Conservation (phyloP, 306 rosid species). For the Quercus aquifolioides region DNA sequence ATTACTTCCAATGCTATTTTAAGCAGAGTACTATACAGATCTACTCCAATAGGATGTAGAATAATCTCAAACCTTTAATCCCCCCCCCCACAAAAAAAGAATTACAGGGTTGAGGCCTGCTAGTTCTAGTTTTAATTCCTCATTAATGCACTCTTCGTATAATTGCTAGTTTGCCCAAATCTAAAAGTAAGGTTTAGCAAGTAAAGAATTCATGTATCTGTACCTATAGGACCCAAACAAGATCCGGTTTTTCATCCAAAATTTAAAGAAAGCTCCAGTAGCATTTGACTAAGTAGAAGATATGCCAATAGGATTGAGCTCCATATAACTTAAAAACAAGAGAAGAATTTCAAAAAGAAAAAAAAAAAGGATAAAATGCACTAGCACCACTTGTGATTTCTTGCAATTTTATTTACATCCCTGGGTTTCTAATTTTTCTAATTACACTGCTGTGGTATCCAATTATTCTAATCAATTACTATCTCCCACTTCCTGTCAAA, state of each 20-base stretch:
- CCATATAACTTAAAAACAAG: neutral
- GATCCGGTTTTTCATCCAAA: neutral
- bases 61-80: neutral
- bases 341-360: neutral
- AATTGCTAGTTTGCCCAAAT: neutral
- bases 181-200: neutral
- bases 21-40: slow-evolving; percentile 1
- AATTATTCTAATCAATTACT: too few species aligned
- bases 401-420: too few species aligned
- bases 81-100: too few species aligned
- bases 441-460: too few species aligned
- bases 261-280: slow-evolving; percentile 12
- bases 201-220: neutral
- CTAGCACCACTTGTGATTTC: too few species aligned
- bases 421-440: too few species aligned
- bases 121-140: neutral
- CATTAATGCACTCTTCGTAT: neutral
- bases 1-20: slow-evolving; percentile 7
- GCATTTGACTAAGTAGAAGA: slow-evolving; percentile 13
- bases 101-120: neutral
- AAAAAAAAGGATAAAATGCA: too few species aligned
- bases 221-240: slow-evolving; percentile 1
- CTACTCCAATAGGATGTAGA: neutral
- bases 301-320: neutral
- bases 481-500: too few species aligned